phyloP scores from a whole-genome alignment of 2,329 filamentous ascomycete species.

The Alternaria burnsii region DNA sequence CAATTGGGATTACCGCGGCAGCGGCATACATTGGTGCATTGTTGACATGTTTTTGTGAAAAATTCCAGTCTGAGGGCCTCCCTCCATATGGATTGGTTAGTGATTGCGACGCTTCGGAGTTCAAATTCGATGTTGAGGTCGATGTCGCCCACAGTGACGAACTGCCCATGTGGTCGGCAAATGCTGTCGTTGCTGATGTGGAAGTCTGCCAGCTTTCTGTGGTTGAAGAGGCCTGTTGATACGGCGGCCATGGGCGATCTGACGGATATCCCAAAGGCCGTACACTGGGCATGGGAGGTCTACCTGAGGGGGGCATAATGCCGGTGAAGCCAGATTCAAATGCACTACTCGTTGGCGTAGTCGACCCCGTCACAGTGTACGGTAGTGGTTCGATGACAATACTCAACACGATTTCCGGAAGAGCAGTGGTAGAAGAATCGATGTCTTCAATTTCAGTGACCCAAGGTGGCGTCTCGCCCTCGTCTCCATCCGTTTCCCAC shows the following conservation, averaged over 20 bases:
- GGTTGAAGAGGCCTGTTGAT: not conserved
- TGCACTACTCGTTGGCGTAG: not conserved
- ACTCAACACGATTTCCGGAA: not conserved
- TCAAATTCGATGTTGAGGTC: not conserved
- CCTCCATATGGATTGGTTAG: not conserved
- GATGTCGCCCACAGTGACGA: slow-evolving; percentile 4
- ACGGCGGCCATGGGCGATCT: slow-evolving; percentile 2
- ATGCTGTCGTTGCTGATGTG: slow-evolving; percentile 12
- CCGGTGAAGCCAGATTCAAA: not conserved
- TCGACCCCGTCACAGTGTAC: not conserved
- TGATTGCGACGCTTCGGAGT: slow-evolving; percentile 3
- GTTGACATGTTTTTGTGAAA: slow-evolving; percentile 15
- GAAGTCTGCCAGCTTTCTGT: slow-evolving; percentile 8
- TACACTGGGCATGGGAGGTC: not conserved
- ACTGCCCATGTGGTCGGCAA: not conserved
- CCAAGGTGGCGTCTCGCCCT: not conserved
- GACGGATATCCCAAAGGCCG: not conserved
- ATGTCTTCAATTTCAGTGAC: slow-evolving; percentile 1
- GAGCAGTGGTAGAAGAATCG: not conserved
- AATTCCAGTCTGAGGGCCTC: slow-evolving; percentile 5
- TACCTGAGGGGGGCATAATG: not conserved
- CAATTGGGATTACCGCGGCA: slow-evolving; percentile 34
- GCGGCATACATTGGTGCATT: slow-evolving; percentile 32
- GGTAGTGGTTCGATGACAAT: not conserved
- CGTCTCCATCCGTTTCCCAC: slow-evolving; percentile 14